phyloP scores from a whole-genome alignment of 2,329 filamentous ascomycete species.

The Diaporthe sp. region DNA sequence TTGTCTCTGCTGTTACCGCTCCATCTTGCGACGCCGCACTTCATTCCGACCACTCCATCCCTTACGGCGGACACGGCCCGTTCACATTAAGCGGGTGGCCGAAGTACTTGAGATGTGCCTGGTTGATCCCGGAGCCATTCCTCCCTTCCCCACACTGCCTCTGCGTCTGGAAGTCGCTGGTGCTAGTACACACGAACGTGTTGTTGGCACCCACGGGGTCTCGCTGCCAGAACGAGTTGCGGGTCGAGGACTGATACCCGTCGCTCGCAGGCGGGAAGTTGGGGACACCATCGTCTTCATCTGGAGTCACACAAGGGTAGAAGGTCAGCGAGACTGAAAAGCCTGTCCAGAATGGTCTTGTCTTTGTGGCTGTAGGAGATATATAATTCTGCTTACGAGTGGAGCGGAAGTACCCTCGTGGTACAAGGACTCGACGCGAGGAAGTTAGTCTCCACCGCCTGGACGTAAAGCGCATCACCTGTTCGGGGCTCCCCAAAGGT shows the following conservation, averaged over 20 bases:
- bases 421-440: neutral
- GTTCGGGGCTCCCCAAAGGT: constrained; percentile 15
- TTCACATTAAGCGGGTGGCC: neutral
- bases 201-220: constrained; percentile 5
- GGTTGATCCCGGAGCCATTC: neutral
- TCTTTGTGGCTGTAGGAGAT: neutral
- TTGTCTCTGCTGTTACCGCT: neutral
- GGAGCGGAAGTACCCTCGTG: constrained; percentile 3
- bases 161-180: constrained; percentile 21
- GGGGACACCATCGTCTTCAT: constrained; percentile 11
- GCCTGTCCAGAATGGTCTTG: neutral
- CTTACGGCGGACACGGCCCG: neutral
- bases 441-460: constrained; percentile 1
- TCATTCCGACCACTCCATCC: too few relatives aligned
- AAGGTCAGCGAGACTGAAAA: too few relatives aligned
- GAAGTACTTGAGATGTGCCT: neutral
- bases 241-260: constrained; percentile 14
- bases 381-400: neutral
- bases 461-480: constrained; percentile 1
- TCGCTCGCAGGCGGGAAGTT: neutral
- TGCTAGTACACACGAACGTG: constrained; percentile 8
- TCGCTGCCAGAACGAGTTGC: constrained; percentile 8
- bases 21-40: neutral
- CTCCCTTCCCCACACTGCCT: constrained; percentile 6
- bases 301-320: neutral